Percentiles rank a stretch among this genome's conserved stretches.
Evolutionary conservation across 805 yeast species (phyloP).

Genomic region (Starmerella sp.): DNA sequence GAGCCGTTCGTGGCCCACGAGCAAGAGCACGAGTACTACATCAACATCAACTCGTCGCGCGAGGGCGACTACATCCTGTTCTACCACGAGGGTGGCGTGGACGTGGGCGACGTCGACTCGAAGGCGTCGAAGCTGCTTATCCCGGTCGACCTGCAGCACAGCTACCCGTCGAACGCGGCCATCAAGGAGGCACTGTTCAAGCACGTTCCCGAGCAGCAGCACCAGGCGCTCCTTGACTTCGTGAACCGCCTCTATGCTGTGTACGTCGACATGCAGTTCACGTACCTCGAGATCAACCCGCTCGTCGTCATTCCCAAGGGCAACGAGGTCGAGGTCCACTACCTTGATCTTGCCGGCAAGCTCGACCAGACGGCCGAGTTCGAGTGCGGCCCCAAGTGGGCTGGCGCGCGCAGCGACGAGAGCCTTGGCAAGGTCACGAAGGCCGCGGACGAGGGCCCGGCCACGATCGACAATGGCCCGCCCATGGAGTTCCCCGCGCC

Average conservation of each 20-base stretch:
- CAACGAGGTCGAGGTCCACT: conserved; percentile 34
- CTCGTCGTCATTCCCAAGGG: conserved; percentile 35
- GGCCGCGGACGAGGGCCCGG: conserved; percentile 19
- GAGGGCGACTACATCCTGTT: conserved; percentile 40
- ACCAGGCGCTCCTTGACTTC: conserved; percentile 34
- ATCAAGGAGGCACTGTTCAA: conserved; percentile 29
- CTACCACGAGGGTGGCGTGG: conserved; percentile 41
- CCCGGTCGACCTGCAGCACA: conserved; percentile 34
- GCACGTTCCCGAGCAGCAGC: conserved; percentile 34
- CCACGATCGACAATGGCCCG: conserved; percentile 36
- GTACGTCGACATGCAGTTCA: conserved; percentile 38
- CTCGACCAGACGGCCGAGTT: conserved; percentile 40
- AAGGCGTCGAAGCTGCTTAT: conserved; percentile 36
- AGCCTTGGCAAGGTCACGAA: conserved; percentile 30
- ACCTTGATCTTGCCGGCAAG: conserved; percentile 39
- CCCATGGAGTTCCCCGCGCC: conserved; percentile 42
- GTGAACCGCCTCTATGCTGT: conserved; percentile 39
- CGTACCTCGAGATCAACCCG: conserved; percentile 39
- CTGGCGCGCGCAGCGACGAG: conserved; percentile 36
- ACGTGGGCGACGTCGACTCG: conserved; percentile 39
- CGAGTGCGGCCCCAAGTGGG: conserved; percentile 41
- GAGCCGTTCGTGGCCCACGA: conserved; percentile 41
- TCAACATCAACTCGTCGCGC: conserved; percentile 38
- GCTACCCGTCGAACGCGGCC: conserved; percentile 33
- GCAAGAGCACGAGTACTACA: conserved; percentile 37